These are phyloP conservation scores for Trametes villosa DNA, from an alignment of 768 basidiomycete genomes.

Conservation along the genomic window DNA sequence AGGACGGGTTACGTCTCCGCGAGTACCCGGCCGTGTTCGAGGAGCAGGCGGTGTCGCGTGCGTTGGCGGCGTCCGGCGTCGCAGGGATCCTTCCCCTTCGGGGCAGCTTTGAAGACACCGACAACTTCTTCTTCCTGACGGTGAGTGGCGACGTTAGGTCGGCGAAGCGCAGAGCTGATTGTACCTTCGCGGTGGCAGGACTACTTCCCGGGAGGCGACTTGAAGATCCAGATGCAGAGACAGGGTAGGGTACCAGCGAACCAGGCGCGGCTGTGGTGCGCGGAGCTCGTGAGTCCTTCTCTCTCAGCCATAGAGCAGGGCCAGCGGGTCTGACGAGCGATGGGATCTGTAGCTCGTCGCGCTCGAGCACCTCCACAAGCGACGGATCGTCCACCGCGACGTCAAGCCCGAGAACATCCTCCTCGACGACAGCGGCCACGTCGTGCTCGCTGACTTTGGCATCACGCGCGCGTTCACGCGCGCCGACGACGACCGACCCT, in stretches of 20 bases:
- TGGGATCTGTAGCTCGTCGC: conserved; percentile 19
- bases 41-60: conserved; percentile 21
- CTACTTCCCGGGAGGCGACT: conserved; percentile 19
- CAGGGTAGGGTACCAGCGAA: conserved; percentile 12
- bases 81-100: conserved; percentile 12
- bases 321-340: background rate
- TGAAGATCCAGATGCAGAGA: conserved; percentile 17
- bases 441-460: conserved; percentile 33
- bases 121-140: conserved; percentile 28
- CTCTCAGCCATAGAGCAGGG: too few species aligned
- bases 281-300: conserved; percentile 27
- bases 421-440: conserved; percentile 26
- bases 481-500: conserved; percentile 5
- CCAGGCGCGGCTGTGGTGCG: conserved; percentile 23
- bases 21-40: conserved; percentile 21
- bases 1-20: conserved; percentile 22
- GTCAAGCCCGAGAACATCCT: conserved; percentile 37
- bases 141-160: conserved; percentile 3
- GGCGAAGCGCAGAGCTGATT: background rate
- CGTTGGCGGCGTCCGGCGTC: background rate
- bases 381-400: conserved; percentile 34
- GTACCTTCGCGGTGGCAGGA: background rate
- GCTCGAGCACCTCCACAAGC: conserved; percentile 26
- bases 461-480: conserved; percentile 31
- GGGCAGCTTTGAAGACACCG: conserved; percentile 28